These are phyloP conservation scores for Hypomontagnella submonticulosa DNA, from an alignment of 495 filamentous ascomycete species.

Conservation along the genomic window DNA sequence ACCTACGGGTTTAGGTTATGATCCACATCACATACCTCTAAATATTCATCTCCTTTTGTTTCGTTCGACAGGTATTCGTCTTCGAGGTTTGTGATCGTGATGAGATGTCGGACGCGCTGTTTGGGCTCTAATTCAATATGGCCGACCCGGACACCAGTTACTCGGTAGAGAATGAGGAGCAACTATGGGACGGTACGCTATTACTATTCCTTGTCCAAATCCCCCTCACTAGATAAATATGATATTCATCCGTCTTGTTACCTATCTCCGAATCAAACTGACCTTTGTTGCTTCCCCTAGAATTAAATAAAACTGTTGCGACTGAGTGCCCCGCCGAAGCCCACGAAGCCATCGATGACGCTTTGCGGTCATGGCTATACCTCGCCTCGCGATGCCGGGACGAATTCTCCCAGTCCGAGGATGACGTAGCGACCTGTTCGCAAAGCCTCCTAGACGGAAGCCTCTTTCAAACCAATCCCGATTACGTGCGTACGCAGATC, in stretches of 20 bases:
- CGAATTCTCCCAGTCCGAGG: conserved; percentile 83
- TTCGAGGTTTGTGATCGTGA: conserved; percentile 25
- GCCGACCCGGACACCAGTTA: conserved; percentile 73
- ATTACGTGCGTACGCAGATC: conserved; percentile 93
- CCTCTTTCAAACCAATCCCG: conserved; percentile 77
- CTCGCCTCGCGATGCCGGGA: conserved; percentile 83
- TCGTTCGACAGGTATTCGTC: conserved; percentile 20
- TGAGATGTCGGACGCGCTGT: conserved; percentile 27
- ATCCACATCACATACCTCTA: conserved; percentile 14
- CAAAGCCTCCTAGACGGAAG: conserved; percentile 80
- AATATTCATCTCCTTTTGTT: conserved; percentile 19
- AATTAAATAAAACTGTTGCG: conserved; percentile 83
- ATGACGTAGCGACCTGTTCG: conserved; percentile 85
- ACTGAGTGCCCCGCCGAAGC: conserved; percentile 70
- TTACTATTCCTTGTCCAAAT: not conserved
- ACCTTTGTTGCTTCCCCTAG: conserved; percentile 56
- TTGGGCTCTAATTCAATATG: conserved; percentile 52
- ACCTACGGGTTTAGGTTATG: conserved; percentile 26
- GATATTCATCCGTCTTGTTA: not conserved
- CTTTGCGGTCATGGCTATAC: conserved; percentile 82
- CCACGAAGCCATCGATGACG: conserved; percentile 84
- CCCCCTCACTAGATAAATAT: not conserved
- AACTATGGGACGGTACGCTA: conserved; percentile 89
- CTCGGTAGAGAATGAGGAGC: conserved; percentile 82
- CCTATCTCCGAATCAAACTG: not conserved